Evolutionary conservation across 805 yeast genomes (phyloP), one percentile per base, ranked within the genome.

Genomic region (Maudiozyma bulderi): DNA sequence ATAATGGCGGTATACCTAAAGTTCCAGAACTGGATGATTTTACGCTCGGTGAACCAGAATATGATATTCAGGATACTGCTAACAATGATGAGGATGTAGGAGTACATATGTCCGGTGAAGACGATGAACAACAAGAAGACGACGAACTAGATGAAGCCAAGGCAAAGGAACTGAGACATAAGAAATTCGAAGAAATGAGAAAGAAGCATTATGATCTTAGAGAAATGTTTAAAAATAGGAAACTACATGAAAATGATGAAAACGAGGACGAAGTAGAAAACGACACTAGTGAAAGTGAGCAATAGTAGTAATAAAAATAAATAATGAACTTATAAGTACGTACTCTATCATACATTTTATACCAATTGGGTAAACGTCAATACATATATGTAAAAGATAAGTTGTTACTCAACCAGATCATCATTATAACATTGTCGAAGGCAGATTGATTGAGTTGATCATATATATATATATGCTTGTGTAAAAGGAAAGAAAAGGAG

Each of bases 141-240:
- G 76, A 72, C 32, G 73, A 64, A 28, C 72, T 61, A 35, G 68
- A 62, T 32, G 55, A 56, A 32, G 72, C 69, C 31, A 65, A 65
- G 40, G 69, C 75, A 32, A 75, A 81, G 1, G 86, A 76, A 55
- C 84, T 77, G 48, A 80, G 76, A 57, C 91, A 84, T 60, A 73
- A 67, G 51, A 66, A 72, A 52, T 89, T 89, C 59, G 95, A 86
- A 64, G 84, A 83, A 56, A 73, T 80, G 76, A 78, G 96, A 61
- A 87, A 86, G 60, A 70, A 76, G 50, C 96, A 89, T 66, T 88
- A 88, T 64, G 86, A 83, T 58, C 72, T 82, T 40, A 72, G 69
- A 43, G 72, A 71, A 38, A 71, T 71, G 0, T 59, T 74, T 39
- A 66, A 64, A 32, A 56, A 60, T 28, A 57, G 47, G 43, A 49